Evolutionary conservation across 257 asterid genomes (phyloP), one percentile per base, ranked within the genome.

Genomic region (Orobanche coerulescens): DNA sequence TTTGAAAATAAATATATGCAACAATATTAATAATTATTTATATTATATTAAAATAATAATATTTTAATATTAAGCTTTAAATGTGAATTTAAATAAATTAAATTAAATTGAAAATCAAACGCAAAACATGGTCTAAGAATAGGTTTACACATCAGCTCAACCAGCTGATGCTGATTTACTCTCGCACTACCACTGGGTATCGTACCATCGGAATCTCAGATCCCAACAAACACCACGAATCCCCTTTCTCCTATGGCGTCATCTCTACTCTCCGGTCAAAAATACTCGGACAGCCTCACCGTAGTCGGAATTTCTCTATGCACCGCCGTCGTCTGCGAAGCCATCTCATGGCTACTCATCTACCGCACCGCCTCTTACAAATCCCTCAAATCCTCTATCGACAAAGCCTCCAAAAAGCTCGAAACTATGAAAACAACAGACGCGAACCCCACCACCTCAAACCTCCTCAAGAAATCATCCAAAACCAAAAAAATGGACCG

Each of bases 341-440:
- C 86, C 62, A 89, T 93, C 66, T 93, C 98, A 3, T 93, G 94
- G 94, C 73, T 93, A 0, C 74, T 93, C 50, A 93, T 88, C 89
- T 93, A 93, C 83, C 95, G 98, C 24, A 89, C 98, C 2, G 61
- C 82, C 49, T 84, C 94, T 24, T 93, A 89, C 90, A 89, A 86
- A 72, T 81, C 97, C 57, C 95, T 93, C 62, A 92, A 88, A 77
- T 93, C 97, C 67, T 28, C 91, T 5, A 86, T 93, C 78, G 97
- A 93, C 75, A 93, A 87, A 67, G 99, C 99, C 51, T 93, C 97
- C 62, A 93, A 86, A 54, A 93, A 93, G 76, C 97, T 93, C 50
- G 96, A 89, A 60, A 93, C 88, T 9, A 86, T 93, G 96, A 89
- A 86, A 31, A 82, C 85, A 1, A 65, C 84, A 16, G 78, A 78